Conservation (phyloP, 306 rosid species). For the Senna tora region DNA sequence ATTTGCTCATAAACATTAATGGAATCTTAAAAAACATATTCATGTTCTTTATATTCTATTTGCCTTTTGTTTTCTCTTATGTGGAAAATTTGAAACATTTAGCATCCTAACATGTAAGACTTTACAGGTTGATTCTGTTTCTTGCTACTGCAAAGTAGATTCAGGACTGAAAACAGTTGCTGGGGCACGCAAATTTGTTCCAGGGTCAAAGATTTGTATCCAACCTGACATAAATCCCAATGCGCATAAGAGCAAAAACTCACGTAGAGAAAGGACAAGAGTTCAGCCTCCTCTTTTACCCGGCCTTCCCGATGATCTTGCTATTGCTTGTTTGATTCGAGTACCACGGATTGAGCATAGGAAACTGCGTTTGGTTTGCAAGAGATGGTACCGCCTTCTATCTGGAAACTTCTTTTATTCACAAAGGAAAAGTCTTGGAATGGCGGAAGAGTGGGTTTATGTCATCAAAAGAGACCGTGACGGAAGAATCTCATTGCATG, state of each 20-base stretch:
- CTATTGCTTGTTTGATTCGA: constrained; percentile 93
- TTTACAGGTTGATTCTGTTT: constrained; percentile 93
- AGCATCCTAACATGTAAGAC: constrained; percentile 45
- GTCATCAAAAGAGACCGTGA: constrained; percentile 98
- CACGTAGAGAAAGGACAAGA: constrained; percentile 81
- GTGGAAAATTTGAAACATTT: constrained; percentile 8
- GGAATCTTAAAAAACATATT: not conserved
- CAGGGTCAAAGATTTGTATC: constrained; percentile 92
- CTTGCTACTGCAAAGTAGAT: constrained; percentile 98
- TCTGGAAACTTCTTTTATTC: constrained; percentile 96
- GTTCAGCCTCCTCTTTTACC: constrained; percentile 96
- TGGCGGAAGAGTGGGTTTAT: constrained; percentile 99
- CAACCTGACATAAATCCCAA: constrained; percentile 98
- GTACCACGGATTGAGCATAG: constrained; percentile 93
- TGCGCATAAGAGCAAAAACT: constrained; percentile 77
- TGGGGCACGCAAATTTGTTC: constrained; percentile 96
- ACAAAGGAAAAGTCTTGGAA: constrained; percentile 91
- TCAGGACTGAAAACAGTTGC: constrained; percentile 91
- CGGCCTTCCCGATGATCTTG: constrained; percentile 99
- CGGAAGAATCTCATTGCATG: constrained; percentile 91
- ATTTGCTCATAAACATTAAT: not conserved
- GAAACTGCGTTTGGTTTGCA: constrained; percentile 92
- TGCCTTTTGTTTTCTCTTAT: constrained; percentile 21
- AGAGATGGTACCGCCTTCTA: constrained; percentile 90
- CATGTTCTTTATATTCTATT: not conserved